These are phyloP conservation scores for Strobilomyces confusus DNA, from an alignment of 768 basidiomycete genomes.

Conservation along the genomic window DNA sequence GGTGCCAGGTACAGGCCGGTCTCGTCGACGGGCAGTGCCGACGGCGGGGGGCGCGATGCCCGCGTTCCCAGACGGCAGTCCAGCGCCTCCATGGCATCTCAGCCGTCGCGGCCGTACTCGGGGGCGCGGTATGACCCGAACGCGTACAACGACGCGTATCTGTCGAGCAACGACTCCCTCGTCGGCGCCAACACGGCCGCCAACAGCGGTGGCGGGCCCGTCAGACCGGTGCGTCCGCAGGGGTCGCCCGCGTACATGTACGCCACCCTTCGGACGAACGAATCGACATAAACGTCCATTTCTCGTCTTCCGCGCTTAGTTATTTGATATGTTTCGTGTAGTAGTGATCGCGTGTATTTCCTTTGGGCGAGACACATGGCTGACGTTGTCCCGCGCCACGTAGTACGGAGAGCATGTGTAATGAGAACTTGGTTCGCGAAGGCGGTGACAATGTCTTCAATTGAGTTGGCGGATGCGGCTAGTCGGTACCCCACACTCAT, in stretches of 20 bases:
- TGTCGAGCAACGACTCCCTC: constrained; percentile 27
- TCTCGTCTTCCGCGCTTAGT: neutral
- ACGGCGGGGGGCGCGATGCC: constrained; percentile 8
- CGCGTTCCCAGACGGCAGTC: constrained; percentile 20
- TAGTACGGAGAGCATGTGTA: neutral
- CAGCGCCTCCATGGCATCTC: constrained; percentile 22
- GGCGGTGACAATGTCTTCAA: neutral
- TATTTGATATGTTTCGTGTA: constrained; percentile 10
- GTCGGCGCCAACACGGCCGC: constrained; percentile 21
- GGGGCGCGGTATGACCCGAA: constrained; percentile 21
- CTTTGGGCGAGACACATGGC: neutral
- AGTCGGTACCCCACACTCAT: neutral
- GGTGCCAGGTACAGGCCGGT: constrained; percentile 11
- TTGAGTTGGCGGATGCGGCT: neutral
- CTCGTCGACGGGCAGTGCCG: constrained; percentile 7
- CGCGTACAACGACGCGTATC: constrained; percentile 25
- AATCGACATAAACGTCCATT: neutral
- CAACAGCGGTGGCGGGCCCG: constrained; percentile 21
- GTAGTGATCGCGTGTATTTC: constrained; percentile 5
- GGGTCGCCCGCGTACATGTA: constrained; percentile 22
- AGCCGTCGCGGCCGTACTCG: constrained; percentile 14
- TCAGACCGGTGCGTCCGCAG: constrained; percentile 16
- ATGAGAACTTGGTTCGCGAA: neutral
- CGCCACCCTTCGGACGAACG: constrained; percentile 9
- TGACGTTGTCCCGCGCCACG: neutral